Evolutionary conservation across 2,329 filamentous ascomycete genomes (phyloP), one percentile per base, ranked within the genome.

Genomic region (Fusarium proliferatum): DNA sequence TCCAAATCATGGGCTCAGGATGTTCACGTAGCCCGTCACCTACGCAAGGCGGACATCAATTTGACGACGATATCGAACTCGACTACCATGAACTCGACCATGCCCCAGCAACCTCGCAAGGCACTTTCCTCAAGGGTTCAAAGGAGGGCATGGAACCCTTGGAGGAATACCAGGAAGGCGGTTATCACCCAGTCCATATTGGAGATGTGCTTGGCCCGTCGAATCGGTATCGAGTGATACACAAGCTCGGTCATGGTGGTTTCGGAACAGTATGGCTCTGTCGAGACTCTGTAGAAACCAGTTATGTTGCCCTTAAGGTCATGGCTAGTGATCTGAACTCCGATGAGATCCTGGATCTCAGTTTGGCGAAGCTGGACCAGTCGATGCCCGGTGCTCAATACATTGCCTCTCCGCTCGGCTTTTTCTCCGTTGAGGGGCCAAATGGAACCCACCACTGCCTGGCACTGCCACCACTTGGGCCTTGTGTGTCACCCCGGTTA

Each of bases 371-470:
- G 0, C 21, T 69, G 0, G 64, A 69, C 5, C 26, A 41, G 2
- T 49, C 46, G 0, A 28, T 59, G 2, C 19, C 58, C 9, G 67
- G 64, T 1, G 59, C 46, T 0, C n/a, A 59, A 2, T 59, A 10
- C 15, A 59, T 59, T 0, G 34, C 64, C 0, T 21, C 23, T 16
- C 67, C 58, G 0, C 5, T 69, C 0, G 23, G 41, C 6, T 43
- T 26, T 0, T 69, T 69, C 9, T 34, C 26, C 0, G 0, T 69
- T 2, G 0, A 59, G 0, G 67, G 64, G 0, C 64, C 79, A 1
- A 81, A 80, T 34, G 80, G 80, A 6, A 51, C 28, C 2, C 80
- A 81, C 9, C 59, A 74, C 6, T 77, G 68, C 42, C 61, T 81
- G 5, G 76, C 78, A 1, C 75, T 79, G 21, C 79, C 73, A 2